phyloP scores from a whole-genome alignment of 106 monocot genomes.

The Dendrobium huoshanense region DNA sequence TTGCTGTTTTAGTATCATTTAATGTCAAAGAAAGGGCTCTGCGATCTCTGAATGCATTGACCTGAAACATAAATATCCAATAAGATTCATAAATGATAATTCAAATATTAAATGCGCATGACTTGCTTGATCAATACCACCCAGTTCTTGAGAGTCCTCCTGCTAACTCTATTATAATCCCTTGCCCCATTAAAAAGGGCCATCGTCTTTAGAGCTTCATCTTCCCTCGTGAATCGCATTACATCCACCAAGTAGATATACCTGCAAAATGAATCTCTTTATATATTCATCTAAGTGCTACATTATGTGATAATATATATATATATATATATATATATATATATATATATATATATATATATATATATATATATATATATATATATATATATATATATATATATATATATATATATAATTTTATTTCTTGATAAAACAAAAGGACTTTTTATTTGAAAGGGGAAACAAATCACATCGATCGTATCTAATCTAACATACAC shows the following conservation, averaged over 20 bases:
- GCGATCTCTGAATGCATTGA: slow-evolving; percentile 80
- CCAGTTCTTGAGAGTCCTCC: slow-evolving; percentile 75
- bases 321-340: no score
- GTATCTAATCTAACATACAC: no score
- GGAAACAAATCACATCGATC: no score
- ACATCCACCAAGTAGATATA: slow-evolving; percentile 66
- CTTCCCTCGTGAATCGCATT: slow-evolving; percentile 78
- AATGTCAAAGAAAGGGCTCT: slow-evolving; percentile 75
- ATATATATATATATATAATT: no score
- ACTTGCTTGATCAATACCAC: slow-evolving; percentile 41
- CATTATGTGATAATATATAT: no score
- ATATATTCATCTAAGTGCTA: no score
- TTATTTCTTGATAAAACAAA: no score
- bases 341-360: no score
- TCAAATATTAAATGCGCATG: background rate
- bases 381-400: no score
- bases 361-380: no score
- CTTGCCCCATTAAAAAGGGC: slow-evolving; percentile 59
- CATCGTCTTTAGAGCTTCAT: slow-evolving; percentile 66
- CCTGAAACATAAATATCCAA: slow-evolving; percentile 27
- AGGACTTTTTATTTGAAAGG: no score
- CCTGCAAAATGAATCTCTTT: slow-evolving; percentile 31
- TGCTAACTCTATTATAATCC: slow-evolving; percentile 47
- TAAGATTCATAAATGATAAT: background rate
- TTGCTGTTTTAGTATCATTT: slow-evolving; percentile 91